Evolutionary conservation across 2,329 filamentous ascomycete species (phyloP), one percentile per base, ranked within the genome.

Genomic region (Myrmaecium sp.): DNA sequence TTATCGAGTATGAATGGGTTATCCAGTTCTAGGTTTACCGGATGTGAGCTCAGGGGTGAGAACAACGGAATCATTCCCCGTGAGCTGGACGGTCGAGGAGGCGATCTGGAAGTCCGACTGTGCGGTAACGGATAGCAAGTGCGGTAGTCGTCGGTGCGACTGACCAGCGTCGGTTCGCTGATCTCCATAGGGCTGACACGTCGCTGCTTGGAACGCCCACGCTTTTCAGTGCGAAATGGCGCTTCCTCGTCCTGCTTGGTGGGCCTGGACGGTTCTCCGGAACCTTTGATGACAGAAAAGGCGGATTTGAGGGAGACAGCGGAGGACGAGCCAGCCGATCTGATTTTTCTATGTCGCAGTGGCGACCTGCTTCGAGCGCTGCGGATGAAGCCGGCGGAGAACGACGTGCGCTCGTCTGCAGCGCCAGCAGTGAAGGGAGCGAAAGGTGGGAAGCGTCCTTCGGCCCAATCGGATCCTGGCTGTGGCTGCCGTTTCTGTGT

Each of bases 31-130:
- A 36, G 33, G 14, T 42, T 36, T 5, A 49, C 40, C 10, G 47
- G 46, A 33, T 51, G 40, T 10, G 46, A 49, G 14, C 42, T 28
- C 16, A 51, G 36, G 9, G 47, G 47, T 1, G 40, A 42, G 23
- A 50, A 49, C 13, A n/a, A n/a, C n/a, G n/a, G n/a, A n/a, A n/a
- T 38, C 33, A n/a, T 26, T 30, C 21, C 33, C 12, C 17, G 26
- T 33, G 28, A 14, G 33, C 30, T n/a, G 36, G 34, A 3, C 33
- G 33, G 11, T 28, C 27, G 17, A 36, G 36, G 12, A 20, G 36
- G 33, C 10, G 38, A 72, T 13, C 36, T 34, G n/a, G 21, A 14
- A 6, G 21, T 24, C 14, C 20, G 16, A 11, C n/a, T 21, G 4
- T 28, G 29, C 16, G 23, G 19, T 14, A 47, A 17, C 4, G 46